Evolutionary conservation across 352 stramenopile species (phyloP), one percentile per base, ranked within the genome.

Genomic region (Globisporangium cederbergense): DNA sequence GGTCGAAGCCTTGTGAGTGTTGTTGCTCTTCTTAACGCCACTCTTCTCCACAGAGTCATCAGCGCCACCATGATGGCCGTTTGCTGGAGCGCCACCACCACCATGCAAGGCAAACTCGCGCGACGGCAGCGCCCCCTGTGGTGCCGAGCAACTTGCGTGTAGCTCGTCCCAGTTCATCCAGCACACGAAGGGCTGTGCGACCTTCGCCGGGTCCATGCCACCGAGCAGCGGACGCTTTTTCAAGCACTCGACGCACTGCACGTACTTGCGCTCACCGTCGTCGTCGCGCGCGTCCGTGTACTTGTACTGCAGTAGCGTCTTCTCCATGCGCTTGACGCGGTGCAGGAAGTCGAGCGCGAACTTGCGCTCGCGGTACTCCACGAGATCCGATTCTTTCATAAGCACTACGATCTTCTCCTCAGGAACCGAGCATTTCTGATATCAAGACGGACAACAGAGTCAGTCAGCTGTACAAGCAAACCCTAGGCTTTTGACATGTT

Each of bases 81-180:
- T 61, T 10, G 40, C 45, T 25, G 30, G 36, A 0, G 34, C 54
- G 11, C 56, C 54, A 1, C 30, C 46, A 22, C 45, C 60, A 13
- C 22, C 30, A 5, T 34, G 7, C 3, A 20, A 30, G 2, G 73
- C 70, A 45, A 56, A 65, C 42, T 78, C 38, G 18, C 72, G 66
- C 0, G 66, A 68, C 0, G 64, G 45, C 30, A 84, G 62, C 8
- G 53, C 62, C 0, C 83, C 77, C 60, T 93, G 77, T 0, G 83
- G 83, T 28, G 82, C 84, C n/a, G 80, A 90, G 65, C 84, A 93
- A 53, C 82, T 91, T 56, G 84, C 82, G 55, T 88, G 75, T 1
- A 93, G 71, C 47, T 93, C 84, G 58, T 93, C 84, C 78, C 80
- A 91, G 57, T 93, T 91, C 84, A 93, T 93, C 84, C 84, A 93